Base-by-base conservation (phyloP, 2,329 filamentous ascomycete species). In the Sporothrix phasma region DNA sequence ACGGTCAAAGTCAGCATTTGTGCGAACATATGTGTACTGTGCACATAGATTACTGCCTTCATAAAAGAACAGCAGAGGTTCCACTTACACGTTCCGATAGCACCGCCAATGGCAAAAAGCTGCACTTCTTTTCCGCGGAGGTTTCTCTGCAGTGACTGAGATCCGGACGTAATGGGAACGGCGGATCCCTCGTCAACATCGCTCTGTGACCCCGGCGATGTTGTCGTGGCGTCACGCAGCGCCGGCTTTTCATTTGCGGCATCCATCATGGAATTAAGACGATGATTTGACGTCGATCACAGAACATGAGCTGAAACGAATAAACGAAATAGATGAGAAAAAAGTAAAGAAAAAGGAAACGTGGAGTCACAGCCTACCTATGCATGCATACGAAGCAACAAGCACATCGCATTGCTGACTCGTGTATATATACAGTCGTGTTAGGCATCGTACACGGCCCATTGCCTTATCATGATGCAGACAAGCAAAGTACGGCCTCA, bases 91-190 rank as follows among this genome's bases (percentile, higher is more conserved):
- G 83, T 87, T 19, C 85, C 84, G 66, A 87, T 86, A 6, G 84
- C 86, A 0, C 84, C 85, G 45, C 84, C 85, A 64, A 87, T 87
- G 37, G 66, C 66, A 64, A 68, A 68, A 81, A 84, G 65, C 73
- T 68, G 63, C 31, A 68, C 65, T 34, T 68, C 65, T 13, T 62
- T 62, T 8, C 65, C 62, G 5, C 62, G 61, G 17, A 68, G 62
- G 47, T 66, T 66, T 29, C 66, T 65, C 3, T 65, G 65, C 26
- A 68, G 45, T 2, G 41, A n/a, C 54, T 66, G 65, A 4, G 65
- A 66, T 22, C 65, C 65, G 29, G 66, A 53, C 2, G 54, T 17
- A 10, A 63, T 39, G 37, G 34, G 34, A 3, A n/a, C 22, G 31
- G 45, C 45, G 17, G 29, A 41, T 2, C 26, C 24, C n/a, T 64